These are phyloP conservation scores for Neopestalotiopsis clavispora DNA, from an alignment of 2,329 filamentous ascomycete genomes.

Conservation along the genomic window DNA sequence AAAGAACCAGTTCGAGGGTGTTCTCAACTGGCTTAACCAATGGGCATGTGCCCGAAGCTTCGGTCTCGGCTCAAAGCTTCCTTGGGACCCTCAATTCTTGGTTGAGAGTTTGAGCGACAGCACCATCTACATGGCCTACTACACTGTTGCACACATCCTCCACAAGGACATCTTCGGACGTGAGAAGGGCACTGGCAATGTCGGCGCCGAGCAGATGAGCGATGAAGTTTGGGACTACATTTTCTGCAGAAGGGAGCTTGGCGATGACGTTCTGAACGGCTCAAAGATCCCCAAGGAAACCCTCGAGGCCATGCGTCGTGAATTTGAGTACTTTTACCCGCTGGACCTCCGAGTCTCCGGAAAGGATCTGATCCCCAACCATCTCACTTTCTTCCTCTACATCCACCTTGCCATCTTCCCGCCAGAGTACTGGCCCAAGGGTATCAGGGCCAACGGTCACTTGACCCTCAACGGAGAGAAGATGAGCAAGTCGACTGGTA, in stretches of 20 bases:
- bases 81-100: conserved; percentile 89
- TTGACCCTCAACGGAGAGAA: conserved; percentile 95
- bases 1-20: conserved; percentile 80
- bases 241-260: conserved; percentile 76
- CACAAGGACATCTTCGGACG: conserved; percentile 88
- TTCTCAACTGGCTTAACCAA: conserved; percentile 86
- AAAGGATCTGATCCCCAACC: conserved; percentile 92
- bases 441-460: conserved; percentile 89
- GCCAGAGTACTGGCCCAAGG: conserved; percentile 84
- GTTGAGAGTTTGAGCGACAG: conserved; percentile 93
- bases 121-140: conserved; percentile 90
- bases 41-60: conserved; percentile 95
- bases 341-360: conserved; percentile 86
- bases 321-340: conserved; percentile 98
- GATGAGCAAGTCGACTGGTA: conserved; percentile 97
- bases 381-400: conserved; percentile 95
- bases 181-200: conserved; percentile 68
- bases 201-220: conserved; percentile 85
- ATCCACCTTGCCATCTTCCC: conserved; percentile 90
- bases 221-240: conserved; percentile 98
- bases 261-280: conserved; percentile 65
- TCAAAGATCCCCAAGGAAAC: conserved; percentile 76
- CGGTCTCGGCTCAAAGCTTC: conserved; percentile 90
- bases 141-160: conserved; percentile 69
- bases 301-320: conserved; percentile 81